These are phyloP conservation scores for Trichoderma virens DNA, from an alignment of 495 filamentous ascomycete genomes.

Conservation along the genomic window DNA sequence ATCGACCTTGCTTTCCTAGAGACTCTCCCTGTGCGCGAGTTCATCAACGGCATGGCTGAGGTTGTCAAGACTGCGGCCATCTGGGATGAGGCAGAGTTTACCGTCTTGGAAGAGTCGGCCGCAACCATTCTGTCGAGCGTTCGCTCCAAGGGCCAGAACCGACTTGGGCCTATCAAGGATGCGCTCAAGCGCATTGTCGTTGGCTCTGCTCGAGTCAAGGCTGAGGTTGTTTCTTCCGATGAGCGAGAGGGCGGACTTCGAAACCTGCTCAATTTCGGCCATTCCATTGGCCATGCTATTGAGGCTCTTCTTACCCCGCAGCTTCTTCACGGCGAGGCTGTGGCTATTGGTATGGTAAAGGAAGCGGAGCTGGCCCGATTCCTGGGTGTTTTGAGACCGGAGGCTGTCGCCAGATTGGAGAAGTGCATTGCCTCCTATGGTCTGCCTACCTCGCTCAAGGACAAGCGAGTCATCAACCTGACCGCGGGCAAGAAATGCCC, in stretches of 20 bases:
- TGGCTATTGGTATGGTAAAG: conserved; percentile 96
- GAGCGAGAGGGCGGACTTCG: conserved; percentile 91
- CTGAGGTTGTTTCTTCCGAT: conserved; percentile 84
- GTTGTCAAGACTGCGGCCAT: conserved; percentile 98
- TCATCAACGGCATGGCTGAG: conserved; percentile 98
- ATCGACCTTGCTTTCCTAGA: conserved; percentile 91
- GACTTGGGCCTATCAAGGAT: conserved; percentile 60
- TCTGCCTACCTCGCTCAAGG: conserved; percentile 76
- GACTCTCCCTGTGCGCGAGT: conserved; percentile 82
- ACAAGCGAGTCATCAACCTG: conserved; percentile 74
- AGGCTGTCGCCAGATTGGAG: conserved; percentile 78
- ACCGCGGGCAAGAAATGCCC: conserved; percentile 85
- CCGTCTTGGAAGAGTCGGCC: conserved; percentile 74
- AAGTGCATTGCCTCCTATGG: conserved; percentile 94
- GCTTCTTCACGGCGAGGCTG: conserved; percentile 89
- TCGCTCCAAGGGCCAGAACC: conserved; percentile 43
- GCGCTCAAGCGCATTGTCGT: conserved; percentile 81
- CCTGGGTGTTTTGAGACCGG: conserved; percentile 77
- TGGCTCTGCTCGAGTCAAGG: conserved; percentile 84
- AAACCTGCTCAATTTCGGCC: conserved; percentile 94
- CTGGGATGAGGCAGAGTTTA: conserved; percentile 83
- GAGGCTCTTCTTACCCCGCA: conserved; percentile 95
- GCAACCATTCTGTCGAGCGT: conserved; percentile 64
- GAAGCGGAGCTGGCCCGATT: conserved; percentile 90
- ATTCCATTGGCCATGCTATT: conserved; percentile 95